A percentile compares a stretch with the other conserved stretches of the same genome.
These are phyloP conservation scores for Botrytis porri DNA, from an alignment of 2,329 filamentous ascomycete species.

Conservation along the genomic window DNA sequence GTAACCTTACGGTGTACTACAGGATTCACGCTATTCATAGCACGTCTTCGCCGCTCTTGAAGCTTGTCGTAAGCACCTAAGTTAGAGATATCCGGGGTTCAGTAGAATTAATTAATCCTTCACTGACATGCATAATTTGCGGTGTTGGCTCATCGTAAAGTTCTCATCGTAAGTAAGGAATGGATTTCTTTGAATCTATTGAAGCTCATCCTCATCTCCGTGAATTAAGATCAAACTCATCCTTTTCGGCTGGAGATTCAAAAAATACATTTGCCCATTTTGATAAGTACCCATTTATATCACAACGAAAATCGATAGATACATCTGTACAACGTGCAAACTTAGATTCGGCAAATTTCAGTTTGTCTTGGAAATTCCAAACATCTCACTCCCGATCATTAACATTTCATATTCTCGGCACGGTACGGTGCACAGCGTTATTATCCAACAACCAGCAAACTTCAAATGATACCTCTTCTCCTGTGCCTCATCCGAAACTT, in stretches of 20 bases:
- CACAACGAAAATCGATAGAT: background rate
- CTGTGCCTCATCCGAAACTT: too few species aligned
- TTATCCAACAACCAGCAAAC: background rate
- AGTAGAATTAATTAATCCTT: conserved; percentile 1
- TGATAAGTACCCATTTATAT: too few species aligned
- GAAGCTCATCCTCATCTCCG: background rate
- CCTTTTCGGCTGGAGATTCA: background rate
- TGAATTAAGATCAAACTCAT: background rate
- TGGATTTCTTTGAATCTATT: background rate
- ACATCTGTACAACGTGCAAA: background rate
- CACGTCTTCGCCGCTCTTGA: background rate
- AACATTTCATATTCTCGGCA: background rate
- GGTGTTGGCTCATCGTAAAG: too few species aligned
- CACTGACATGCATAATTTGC: background rate
- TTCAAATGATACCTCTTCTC: background rate
- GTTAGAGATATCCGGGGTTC: background rate
- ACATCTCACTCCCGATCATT: background rate
- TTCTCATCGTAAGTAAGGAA: background rate
- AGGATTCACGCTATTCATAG: conserved; percentile 11
- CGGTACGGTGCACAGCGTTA: background rate
- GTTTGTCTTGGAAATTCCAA: background rate
- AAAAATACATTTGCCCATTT: background rate
- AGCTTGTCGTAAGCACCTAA: background rate
- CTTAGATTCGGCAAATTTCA: background rate
- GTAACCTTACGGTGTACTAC: background rate